Base-by-base conservation (phyloP, 345 rosid genomes). In the Syzygium grande region DNA sequence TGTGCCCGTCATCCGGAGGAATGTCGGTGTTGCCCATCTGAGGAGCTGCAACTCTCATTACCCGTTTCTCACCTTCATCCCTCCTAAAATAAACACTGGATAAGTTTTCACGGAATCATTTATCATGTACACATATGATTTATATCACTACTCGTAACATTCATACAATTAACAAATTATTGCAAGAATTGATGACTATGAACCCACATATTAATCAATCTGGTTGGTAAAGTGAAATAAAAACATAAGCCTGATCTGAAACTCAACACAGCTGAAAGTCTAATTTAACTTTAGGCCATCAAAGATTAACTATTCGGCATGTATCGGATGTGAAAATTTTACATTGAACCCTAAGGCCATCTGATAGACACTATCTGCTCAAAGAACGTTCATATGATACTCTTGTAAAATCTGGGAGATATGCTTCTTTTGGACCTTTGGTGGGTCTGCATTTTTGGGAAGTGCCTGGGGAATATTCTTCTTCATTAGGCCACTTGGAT, bases 1-100 rank as follows among this genome's bases (percentile, higher is more conserved):
- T 94, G 90, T 90, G 92, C 51, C 95, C 95, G 86, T 97, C 99
- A 8, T 96, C 99, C 1, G 97, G 98, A 14, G 97, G 97, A 46
- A 95, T 68, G 43, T 94, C 95, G 4, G 91, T 90, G 65, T 96
- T 97, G 65, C 98, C 99, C 16, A 90, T 88, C 56, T 85, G 91
- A 13, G 96, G 93, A 13, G 96, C 97, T 0, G 97, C 86, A 83
- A 92, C 95, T 77, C 84, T 91, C 84, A 54, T 85, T 29, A 88
- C 92, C 87, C 85, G 21, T 85, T 87, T 90, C 58, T 89, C 91
- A 34, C 86, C 91, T 38, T 90, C 89, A n/a, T 93, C 92, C 89
- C 89, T 94, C 89, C 96, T 94, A 68, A 65, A 77, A 38, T 52
- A 7, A 22, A 51, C 52, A 8, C 17, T 15, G 29, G 17, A 84